Base-by-base conservation (phyloP, 176 grass and related monocot genomes). In the Zoysia japonica region DNA sequence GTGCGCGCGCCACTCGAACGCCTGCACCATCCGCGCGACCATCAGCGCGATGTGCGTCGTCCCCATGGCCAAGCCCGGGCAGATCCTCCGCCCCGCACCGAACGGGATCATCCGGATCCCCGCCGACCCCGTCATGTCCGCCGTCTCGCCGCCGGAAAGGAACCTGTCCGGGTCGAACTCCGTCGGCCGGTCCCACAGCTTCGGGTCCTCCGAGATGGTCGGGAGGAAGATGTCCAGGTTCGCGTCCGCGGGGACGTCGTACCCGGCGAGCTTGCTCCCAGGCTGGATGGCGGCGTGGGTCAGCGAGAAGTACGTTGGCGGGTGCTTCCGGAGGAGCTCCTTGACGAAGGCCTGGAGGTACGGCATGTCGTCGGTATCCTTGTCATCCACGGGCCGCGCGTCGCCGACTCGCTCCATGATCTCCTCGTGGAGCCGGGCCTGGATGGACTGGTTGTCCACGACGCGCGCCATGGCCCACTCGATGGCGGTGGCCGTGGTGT, bases 61-160 rank as follows among this genome's bases (percentile, higher is more conserved):
- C 1, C 91, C 94, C 94, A 97, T 97, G 75, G 83, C 70, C 38
- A 97, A 17, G 0, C 94, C 94, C 6, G 94, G 94, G 79, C 94
- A 97, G 61, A 97, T 88, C 85, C 94, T 83, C 84, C 94, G 60
- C 47, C 94, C 94, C 0, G 94, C 94, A 0, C 94, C 89, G 78
- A 97, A 97, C 40, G 91, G 91, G 64, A 97, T 97, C 94, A 97
- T 97, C 51, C 91, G 72, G 78, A 97, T 91, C 54, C 94, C 94
- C 14, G 76, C 87, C 19, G 89, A 91, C 45, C 94, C 94, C 2
- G 94, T 97, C 80, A 97, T 94, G 91, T 97, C 94, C 15, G 87
- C 94, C 11, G 36, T 82, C 91, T 97, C 91, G 20, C 91, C 85
- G 56, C 94, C 94, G 8, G 85, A 39, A 3, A 97, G 47, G 85